Conservation (phyloP, 768 basidiomycete genomes). For the Dioszegia hungarica region DNA sequence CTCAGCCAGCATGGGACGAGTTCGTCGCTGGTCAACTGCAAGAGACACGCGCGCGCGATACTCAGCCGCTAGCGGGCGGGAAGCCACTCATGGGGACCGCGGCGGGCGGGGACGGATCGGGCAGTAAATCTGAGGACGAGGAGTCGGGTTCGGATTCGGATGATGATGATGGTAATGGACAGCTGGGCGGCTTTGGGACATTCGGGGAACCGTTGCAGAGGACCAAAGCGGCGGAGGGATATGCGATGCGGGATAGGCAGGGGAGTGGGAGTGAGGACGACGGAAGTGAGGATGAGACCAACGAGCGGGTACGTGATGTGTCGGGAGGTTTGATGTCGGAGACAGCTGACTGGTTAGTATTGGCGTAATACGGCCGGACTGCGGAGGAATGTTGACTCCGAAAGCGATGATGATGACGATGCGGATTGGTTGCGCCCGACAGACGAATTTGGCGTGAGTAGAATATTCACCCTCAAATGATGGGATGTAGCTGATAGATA, state of each 20-base stretch:
- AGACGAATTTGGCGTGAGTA: constrained; percentile 40
- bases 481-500: background rate
- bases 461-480: constrained; percentile 3
- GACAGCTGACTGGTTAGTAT: constrained; percentile 13
- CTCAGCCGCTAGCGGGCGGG: constrained; percentile 69
- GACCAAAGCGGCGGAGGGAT: constrained; percentile 30
- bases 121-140: constrained; percentile 17
- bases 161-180: constrained; percentile 9
- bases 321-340: background rate
- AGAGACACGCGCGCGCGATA: constrained; percentile 80
- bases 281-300: constrained; percentile 1
- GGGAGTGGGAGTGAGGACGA: constrained; percentile 21
- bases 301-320: background rate
- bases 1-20: constrained; percentile 77
- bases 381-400: constrained; percentile 32
- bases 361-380: constrained; percentile 25
- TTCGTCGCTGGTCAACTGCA: constrained; percentile 80
- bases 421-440: constrained; percentile 37
- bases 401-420: constrained; percentile 41
- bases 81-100: constrained; percentile 18
- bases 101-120: background rate
- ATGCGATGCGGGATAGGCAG: constrained; percentile 12
- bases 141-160: constrained; percentile 34
- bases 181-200: constrained; percentile 12
- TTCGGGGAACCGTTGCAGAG: constrained; percentile 41